A percentile compares a stretch with the other conserved stretches of the same genome.
Conservation (phyloP, 805 yeast species). For the Priceomyces medius region DNA sequence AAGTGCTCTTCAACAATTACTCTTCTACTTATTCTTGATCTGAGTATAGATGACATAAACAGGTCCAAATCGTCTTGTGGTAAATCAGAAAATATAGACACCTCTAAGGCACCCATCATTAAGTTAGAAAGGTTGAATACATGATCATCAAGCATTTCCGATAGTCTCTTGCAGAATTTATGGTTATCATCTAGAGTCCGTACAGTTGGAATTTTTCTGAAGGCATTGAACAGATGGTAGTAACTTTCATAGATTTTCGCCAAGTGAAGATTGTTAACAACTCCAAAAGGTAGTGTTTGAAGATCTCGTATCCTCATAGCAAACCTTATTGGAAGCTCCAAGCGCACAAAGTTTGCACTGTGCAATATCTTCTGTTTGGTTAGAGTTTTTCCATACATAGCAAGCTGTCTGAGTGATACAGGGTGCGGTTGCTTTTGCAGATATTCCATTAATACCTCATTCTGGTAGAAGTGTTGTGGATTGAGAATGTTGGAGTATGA, state of each 20-base stretch:
- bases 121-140: conserved; percentile 79
- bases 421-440: conserved; percentile 75
- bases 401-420: conserved; percentile 83
- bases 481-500: conserved; percentile 40
- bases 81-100: conserved; percentile 56
- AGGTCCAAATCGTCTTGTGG: conserved; percentile 66
- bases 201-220: conserved; percentile 71
- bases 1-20: conserved; percentile 90
- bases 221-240: conserved; percentile 81
- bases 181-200: conserved; percentile 72
- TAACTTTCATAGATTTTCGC: conserved; percentile 87
- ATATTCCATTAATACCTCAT: conserved; percentile 64
- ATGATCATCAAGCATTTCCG: conserved; percentile 72
- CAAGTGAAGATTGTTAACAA: conserved; percentile 81
- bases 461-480: conserved; percentile 84
- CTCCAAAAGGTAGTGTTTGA: conserved; percentile 79
- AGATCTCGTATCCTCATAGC: conserved; percentile 77
- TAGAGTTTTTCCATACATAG: conserved; percentile 79
- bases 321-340: conserved; percentile 80
- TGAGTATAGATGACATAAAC: conserved; percentile 71
- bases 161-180: conserved; percentile 62
- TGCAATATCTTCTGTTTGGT: conserved; percentile 74
- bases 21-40: conserved; percentile 87
- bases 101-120: conserved; percentile 91
- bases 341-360: conserved; percentile 85